Evolutionary conservation across 1,139 yeast genomes (phyloP).

Genomic region (Yamadazyma buinensis): DNA sequence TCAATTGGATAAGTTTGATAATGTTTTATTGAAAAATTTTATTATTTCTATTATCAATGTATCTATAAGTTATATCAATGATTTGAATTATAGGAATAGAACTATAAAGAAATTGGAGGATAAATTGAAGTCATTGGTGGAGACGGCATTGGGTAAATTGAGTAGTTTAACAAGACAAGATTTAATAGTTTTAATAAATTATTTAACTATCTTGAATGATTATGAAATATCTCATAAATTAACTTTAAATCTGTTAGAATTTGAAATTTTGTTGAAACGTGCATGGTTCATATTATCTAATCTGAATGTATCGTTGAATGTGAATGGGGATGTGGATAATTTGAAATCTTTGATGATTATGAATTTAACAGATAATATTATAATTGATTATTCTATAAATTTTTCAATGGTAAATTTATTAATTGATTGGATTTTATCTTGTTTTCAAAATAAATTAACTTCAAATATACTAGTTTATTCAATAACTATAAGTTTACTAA

Average conservation of each 20-base stretch:
- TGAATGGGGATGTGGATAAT: constrained; percentile 14
- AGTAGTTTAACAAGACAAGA: not conserved
- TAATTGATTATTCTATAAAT: constrained; percentile 22
- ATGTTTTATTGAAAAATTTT: constrained; percentile 24
- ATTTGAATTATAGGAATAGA: constrained; percentile 18
- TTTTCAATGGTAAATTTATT: constrained; percentile 28
- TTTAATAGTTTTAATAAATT: constrained; percentile 22
- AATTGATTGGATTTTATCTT: constrained; percentile 28
- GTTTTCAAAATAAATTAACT: constrained; percentile 9
- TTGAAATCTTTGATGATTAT: constrained; percentile 30
- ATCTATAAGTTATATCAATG: constrained; percentile 27
- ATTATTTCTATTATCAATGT: constrained; percentile 30
- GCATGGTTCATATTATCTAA: constrained; percentile 29
- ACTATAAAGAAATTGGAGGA: constrained; percentile 1
- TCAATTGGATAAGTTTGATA: constrained; percentile 3
- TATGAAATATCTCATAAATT: constrained; percentile 33
- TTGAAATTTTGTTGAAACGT: constrained; percentile 32
- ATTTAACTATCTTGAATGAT: constrained; percentile 36
- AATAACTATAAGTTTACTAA: constrained; percentile 21
- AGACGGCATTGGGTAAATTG: not conserved
- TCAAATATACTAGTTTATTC: constrained; percentile 12
- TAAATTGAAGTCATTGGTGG: not conserved
- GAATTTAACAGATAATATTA: constrained; percentile 27
- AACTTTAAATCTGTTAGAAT: constrained; percentile 22
- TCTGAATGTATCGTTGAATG: not conserved